Percentiles rank a stretch among this genome's conserved stretches.
These are phyloP conservation scores for Kwoniella sp. DNA, from an alignment of 768 basidiomycete genomes.

Conservation along the genomic window DNA sequence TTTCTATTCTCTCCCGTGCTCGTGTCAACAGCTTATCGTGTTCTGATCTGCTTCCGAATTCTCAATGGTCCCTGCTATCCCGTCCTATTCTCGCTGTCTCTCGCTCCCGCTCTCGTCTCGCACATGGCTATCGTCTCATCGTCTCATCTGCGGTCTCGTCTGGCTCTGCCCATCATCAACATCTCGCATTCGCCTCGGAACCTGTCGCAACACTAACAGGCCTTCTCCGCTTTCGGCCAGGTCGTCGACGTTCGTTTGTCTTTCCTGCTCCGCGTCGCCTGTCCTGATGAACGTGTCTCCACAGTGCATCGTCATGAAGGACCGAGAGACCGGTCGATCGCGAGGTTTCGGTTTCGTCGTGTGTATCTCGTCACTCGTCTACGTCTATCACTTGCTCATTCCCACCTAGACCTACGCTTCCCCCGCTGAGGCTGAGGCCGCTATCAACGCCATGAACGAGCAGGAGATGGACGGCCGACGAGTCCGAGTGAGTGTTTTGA, in stretches of 20 bases:
- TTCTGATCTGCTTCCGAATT: constrained; percentile 21
- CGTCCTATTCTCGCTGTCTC: background rate
- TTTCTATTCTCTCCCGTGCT: constrained; percentile 32
- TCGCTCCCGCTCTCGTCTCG: constrained; percentile 4
- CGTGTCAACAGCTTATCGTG: no score
- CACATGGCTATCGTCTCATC: background rate
- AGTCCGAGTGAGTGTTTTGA: constrained; percentile 65
- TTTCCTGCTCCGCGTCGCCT: constrained; percentile 36
- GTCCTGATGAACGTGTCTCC: constrained; percentile 11
- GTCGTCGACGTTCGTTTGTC: constrained; percentile 81
- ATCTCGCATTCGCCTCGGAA: background rate
- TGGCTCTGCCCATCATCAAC: background rate
- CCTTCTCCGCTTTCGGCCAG: constrained; percentile 74
- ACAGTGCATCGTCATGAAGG: constrained; percentile 96
- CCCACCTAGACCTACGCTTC: constrained; percentile 47
- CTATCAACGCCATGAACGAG: constrained; percentile 75
- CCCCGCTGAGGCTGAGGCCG: constrained; percentile 65
- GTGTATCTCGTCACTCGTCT: constrained; percentile 17
- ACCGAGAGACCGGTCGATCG: constrained; percentile 94
- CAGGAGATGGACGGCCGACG: constrained; percentile 88
- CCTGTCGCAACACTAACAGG: constrained; percentile 54
- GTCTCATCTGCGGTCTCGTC: background rate
- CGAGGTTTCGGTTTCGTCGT: constrained; percentile 96
- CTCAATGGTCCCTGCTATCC: no score
- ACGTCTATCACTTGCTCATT: background rate